These are phyloP conservation scores for Moricandia arvensis DNA, from an alignment of 345 rosid genomes.

Conservation along the genomic window DNA sequence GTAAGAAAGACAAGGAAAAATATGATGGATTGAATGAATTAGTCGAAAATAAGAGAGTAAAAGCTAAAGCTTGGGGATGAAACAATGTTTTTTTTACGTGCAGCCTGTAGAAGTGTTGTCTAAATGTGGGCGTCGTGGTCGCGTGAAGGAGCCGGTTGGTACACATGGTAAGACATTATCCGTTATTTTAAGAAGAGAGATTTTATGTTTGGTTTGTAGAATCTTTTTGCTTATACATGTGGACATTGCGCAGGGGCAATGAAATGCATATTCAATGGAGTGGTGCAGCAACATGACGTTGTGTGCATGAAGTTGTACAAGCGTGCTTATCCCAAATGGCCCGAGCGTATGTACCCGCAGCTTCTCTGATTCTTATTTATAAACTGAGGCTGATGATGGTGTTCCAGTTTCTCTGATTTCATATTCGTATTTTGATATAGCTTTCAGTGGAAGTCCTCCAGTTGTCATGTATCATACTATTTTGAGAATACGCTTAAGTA, in stretches of 20 bases:
- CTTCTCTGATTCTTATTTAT: constrained; percentile 9
- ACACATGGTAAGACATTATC: constrained; percentile 67
- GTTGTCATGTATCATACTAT: neutral
- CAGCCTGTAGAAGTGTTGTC: constrained; percentile 96
- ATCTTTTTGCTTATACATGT: neutral
- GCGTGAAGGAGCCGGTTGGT: constrained; percentile 89
- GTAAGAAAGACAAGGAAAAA: constrained; percentile 33
- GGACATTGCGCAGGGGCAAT: constrained; percentile 58
- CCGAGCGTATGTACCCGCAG: constrained; percentile 62
- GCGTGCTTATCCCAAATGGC: constrained; percentile 94
- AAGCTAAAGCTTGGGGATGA: constrained; percentile 36
- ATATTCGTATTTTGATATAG: neutral
- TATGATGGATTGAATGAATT: too few relatives aligned
- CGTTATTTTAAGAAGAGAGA: neutral
- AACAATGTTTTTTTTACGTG: constrained; percentile 19
- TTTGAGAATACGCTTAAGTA: too few relatives aligned
- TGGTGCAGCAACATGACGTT: constrained; percentile 82
- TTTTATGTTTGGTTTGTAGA: neutral
- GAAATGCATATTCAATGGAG: constrained; percentile 82
- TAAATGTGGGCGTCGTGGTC: constrained; percentile 83
- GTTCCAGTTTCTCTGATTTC: constrained; percentile 1
- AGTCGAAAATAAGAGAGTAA: too few relatives aligned
- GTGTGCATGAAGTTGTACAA: constrained; percentile 89
- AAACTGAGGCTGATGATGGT: neutral
- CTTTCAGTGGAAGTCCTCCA: neutral